phyloP scores from a whole-genome alignment of 164 flowering plant species.

The Pachysandra terminalis region DNA sequence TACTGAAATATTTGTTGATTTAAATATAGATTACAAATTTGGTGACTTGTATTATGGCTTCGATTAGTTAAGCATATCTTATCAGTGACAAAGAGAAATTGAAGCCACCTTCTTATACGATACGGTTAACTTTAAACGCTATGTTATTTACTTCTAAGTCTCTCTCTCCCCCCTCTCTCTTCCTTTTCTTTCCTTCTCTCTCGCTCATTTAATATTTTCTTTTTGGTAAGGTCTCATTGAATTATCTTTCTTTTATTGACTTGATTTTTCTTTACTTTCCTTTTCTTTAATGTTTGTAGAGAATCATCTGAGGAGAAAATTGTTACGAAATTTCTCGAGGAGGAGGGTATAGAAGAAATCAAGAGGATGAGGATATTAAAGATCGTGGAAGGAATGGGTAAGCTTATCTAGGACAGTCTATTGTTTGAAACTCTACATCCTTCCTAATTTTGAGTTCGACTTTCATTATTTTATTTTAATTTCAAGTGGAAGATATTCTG shows the following conservation, averaged over 20 bases:
- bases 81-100: no score
- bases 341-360: conserved; percentile 58
- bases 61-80: neutral
- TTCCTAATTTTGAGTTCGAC: neutral
- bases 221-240: neutral
- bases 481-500: neutral
- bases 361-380: conserved; percentile 44
- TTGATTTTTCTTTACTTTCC: neutral
- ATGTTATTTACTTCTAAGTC: neutral
- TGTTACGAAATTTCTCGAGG: conserved; percentile 75
- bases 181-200: neutral
- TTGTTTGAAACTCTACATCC: neutral
- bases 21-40: no score
- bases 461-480: neutral
- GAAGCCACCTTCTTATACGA: no score
- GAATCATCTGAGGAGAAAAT: conserved; percentile 66
- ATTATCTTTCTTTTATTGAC: no score
- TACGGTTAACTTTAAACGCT: neutral
- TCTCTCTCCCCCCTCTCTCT: no score
- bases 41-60: neutral
- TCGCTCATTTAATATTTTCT: neutral
- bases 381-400: conserved; percentile 82
- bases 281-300: conserved; percentile 28
- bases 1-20: no score
- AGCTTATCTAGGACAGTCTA: conserved; percentile 1